Conservation (phyloP, 2,329 filamentous ascomycete species). For the Colletotrichum falcatum region DNA sequence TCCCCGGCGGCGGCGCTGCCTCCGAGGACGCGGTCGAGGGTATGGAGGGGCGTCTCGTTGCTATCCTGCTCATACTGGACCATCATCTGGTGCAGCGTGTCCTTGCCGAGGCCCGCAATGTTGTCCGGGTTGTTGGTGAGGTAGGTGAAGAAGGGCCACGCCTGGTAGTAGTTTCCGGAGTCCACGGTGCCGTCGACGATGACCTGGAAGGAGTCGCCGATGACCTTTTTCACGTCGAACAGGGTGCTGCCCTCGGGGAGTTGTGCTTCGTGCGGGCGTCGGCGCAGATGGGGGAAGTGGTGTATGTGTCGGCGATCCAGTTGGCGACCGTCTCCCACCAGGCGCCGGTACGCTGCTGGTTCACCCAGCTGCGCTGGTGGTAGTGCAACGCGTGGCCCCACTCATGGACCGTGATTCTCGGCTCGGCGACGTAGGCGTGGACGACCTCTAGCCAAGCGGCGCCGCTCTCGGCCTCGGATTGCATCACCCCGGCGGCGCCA, state of each 20-base stretch:
- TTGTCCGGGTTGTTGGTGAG: conserved; percentile 61
- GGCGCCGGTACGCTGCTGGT: conserved; percentile 59
- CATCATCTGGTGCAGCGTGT: conserved; percentile 57
- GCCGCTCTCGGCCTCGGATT: conserved; percentile 54
- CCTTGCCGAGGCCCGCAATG: conserved; percentile 54
- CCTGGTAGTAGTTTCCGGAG: conserved; percentile 63
- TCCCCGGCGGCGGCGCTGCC: conserved; percentile 50
- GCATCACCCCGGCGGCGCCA: conserved; percentile 57
- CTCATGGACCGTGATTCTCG: conserved; percentile 61
- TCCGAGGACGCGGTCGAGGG: conserved; percentile 54
- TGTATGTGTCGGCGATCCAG: conserved; percentile 62
- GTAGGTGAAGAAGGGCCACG: conserved; percentile 64
- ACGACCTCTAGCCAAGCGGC: conserved; percentile 59
- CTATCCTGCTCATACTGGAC: conserved; percentile 56
- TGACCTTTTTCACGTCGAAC: conserved; percentile 58
- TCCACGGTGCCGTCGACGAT: conserved; percentile 58
- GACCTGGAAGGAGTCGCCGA: conserved; percentile 60
- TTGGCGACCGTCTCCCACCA: conserved; percentile 66
- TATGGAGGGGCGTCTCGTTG: conserved; percentile 63
- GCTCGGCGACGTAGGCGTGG: conserved; percentile 51
- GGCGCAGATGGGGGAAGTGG: conserved; percentile 58
- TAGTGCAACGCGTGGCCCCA: conserved; percentile 63
- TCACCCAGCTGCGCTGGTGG: conserved; percentile 56
- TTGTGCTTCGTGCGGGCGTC: conserved; percentile 51
- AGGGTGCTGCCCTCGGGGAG: conserved; percentile 52